These are phyloP conservation scores for Daucus carota DNA, from an alignment of 129 eudicot species.

Conservation along the genomic window DNA sequence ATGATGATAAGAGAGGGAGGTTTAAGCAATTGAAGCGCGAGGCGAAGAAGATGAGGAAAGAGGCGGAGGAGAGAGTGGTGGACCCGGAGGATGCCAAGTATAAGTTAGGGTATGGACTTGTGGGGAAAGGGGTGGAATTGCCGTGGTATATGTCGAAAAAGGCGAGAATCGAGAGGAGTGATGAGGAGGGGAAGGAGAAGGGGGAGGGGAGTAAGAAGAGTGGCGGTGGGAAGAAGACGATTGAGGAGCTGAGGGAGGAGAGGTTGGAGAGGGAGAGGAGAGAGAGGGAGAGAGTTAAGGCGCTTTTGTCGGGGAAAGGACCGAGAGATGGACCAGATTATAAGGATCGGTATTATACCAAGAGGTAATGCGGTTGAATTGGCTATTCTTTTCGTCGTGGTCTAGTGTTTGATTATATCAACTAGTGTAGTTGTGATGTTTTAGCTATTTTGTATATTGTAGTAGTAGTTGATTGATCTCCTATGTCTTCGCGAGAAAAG, in stretches of 20 bases:
- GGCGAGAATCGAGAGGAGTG: slow-evolving; percentile 9
- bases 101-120: slow-evolving; percentile 80
- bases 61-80: slow-evolving; percentile 37
- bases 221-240: slow-evolving; percentile 40
- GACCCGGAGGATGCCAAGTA: slow-evolving; percentile 87
- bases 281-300: slow-evolving; percentile 77
- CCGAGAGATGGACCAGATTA: slow-evolving; percentile 15
- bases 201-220: not conserved
- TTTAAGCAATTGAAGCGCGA: slow-evolving; percentile 53
- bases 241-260: slow-evolving; percentile 83
- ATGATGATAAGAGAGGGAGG: slow-evolving; percentile 28
- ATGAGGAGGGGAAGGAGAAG: slow-evolving; percentile 9
- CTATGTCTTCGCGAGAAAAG: not conserved
- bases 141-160: slow-evolving; percentile 80
- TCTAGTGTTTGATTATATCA: not conserved
- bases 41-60: slow-evolving; percentile 12
- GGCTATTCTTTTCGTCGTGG: not conserved
- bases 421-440: not conserved
- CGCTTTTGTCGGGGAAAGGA: slow-evolving; percentile 37
- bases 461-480: not conserved
- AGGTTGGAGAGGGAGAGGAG: slow-evolving; percentile 77
- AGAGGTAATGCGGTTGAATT: slow-evolving; percentile 19
- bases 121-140: slow-evolving; percentile 82
- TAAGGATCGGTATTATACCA: slow-evolving; percentile 27
- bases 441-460: no score